Base-by-base conservation (phyloP, 164 flowering plant genomes). In the Tetrastigma voinierianum region DNA sequence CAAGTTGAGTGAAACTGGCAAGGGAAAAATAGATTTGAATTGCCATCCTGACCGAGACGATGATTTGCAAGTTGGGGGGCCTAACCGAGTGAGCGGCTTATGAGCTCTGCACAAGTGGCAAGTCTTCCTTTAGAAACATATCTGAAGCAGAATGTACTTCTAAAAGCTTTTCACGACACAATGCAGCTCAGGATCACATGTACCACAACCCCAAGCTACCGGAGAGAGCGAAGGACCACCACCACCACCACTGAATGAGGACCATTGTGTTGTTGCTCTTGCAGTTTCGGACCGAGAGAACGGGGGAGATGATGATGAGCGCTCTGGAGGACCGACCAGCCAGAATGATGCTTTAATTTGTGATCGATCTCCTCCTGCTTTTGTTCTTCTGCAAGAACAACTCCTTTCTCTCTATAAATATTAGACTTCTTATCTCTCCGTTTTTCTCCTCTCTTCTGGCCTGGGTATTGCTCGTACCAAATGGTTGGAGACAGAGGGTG, bases 61-160 rank as follows among this genome's bases (percentile, higher is more conserved):
- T 21, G 81, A 82, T 13, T 43, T 51, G 18, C 74, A 61, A 16
- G 48, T 63, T 4, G 80, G 77, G 6, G 80, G 77, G 20, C 32
- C 75, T 19, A 63, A 60, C 44, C 81, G 76, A 1, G 66, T 80
- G 61, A 90, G 96, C 74, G 89, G n/a, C n/a, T 89, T 93, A 81
- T 79, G 83, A 78, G 78, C 64, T 89, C 90, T 62, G 84, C 90
- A 47, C 84, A 84, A 67, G 90, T 77, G 63, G 96, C 98, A 4
- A 85, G 69, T 74, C 84, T 71, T 53, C 95, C 96, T 10, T 57
- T 93, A 70, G 95, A 93, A 54, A 77, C 77, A 2, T 90, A 93
- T 69, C 61, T 93, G 69, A 90, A 85, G 76, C 89, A 87, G 72
- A 87, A 85, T 67, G 95, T 90, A 60, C 83, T 90, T n/a, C n/a